Base-by-base conservation (phyloP, 2,329 filamentous ascomycete species). In the Cordyceps javanica region DNA sequence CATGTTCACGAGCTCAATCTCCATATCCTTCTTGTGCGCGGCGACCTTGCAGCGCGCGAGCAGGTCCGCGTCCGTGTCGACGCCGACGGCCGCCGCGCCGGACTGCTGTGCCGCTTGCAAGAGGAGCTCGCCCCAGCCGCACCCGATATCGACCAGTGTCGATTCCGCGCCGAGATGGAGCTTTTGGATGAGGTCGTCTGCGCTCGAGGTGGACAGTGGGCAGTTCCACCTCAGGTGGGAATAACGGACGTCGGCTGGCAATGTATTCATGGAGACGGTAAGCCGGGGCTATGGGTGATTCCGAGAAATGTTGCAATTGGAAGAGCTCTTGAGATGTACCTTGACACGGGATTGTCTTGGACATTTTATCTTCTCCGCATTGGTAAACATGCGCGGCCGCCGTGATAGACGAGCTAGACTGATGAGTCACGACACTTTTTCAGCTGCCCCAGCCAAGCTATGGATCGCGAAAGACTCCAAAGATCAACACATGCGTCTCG, bases 111-210 rank as follows among this genome's bases (percentile, higher is more conserved):
- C 19, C 11, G 59, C 60, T 13, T 49, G 59, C 19, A 62, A 39
- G 19, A 62, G 58, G 5, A 62, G 55, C 45, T 60, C 61, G n/a
- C 61, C 61, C 61, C 61, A 61, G 30, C 61, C 61, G 44, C 60
- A 62, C 2, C 60, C 61, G 14, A 62, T 54, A 44, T 62, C 61
- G 13, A 62, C 56, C 14, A 62, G 14, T 3, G 10, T 19, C 5
- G 32, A 30, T 4, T n/a, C 39, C 2, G 39, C 13, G 19, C 19
- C 21, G 14, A 58, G 55, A 5, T 58, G 6, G 7, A 58, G 48
- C 9, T 38, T 23, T 2, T 21, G 5, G 14, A 58, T 7, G 8
- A 58, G 48, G 7, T 10, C 5, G 1, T 38, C 21, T 13, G 55
- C 39, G 2, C 21, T 14, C 13, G 26, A 19, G 14, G 39, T 41